phyloP scores from a whole-genome alignment of 805 yeast species.

The Teunomyces gatunensis region DNA sequence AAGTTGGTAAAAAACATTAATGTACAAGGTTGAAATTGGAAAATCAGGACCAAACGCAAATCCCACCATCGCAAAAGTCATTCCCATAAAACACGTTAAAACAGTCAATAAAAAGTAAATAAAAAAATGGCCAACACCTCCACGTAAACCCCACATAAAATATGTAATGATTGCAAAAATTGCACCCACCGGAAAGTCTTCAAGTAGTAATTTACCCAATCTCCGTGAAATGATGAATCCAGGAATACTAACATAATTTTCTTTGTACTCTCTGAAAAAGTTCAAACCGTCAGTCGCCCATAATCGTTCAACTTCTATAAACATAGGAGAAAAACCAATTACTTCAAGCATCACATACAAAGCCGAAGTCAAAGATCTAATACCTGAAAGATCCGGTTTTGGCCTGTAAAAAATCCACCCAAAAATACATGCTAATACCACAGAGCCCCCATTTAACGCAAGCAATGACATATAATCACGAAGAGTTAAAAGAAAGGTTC shows the following conservation, averaged over 20 bases:
- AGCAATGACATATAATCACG: slow-evolving; percentile 20
- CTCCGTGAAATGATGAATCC: slow-evolving; percentile 23
- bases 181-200: slow-evolving; percentile 22
- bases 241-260: slow-evolving; percentile 20
- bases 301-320: slow-evolving; percentile 21
- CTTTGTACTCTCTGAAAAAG: slow-evolving; percentile 24
- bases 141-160: slow-evolving; percentile 27
- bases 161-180: slow-evolving; percentile 21
- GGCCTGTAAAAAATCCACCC: slow-evolving; percentile 27
- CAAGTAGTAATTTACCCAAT: slow-evolving; percentile 20
- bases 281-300: slow-evolving; percentile 23
- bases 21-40: slow-evolving; percentile 57
- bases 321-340: slow-evolving; percentile 24
- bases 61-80: slow-evolving; percentile 51
- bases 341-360: slow-evolving; percentile 22
- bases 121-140: slow-evolving; percentile 44
- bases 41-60: slow-evolving; percentile 62
- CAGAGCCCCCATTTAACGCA: slow-evolving; percentile 20
- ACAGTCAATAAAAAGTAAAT: slow-evolving; percentile 58
- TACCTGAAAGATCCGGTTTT: slow-evolving; percentile 18
- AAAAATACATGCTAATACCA: slow-evolving; percentile 14
- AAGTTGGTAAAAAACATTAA: slow-evolving; percentile 63
- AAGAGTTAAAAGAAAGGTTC: slow-evolving; percentile 18
- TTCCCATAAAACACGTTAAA: slow-evolving; percentile 54
- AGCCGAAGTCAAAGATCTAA: slow-evolving; percentile 20